Conservation (phyloP, 805 yeast species). For the Suhomyces faveliae region DNA sequence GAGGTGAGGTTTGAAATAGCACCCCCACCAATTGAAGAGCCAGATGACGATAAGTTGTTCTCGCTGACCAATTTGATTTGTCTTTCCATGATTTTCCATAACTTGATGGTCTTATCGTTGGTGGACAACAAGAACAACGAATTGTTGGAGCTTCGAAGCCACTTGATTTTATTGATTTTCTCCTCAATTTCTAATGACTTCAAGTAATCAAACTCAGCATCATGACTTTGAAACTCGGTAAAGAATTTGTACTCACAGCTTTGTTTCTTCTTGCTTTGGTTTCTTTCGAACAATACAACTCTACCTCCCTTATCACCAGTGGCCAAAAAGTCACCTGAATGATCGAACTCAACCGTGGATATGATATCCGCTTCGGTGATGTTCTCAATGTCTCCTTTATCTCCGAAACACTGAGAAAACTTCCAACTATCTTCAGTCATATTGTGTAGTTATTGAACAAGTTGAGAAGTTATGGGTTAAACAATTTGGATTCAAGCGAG, state of each 20-base stretch:
- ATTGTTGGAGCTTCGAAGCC: slow-evolving; percentile 86
- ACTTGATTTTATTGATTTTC: slow-evolving; percentile 94
- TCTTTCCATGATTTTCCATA: slow-evolving; percentile 94
- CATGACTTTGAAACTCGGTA: slow-evolving; percentile 97
- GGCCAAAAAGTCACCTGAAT: slow-evolving; percentile 90
- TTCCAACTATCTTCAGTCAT: slow-evolving; percentile 56
- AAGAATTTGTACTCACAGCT: slow-evolving; percentile 89
- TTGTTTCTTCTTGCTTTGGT: slow-evolving; percentile 59
- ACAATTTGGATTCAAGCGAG: background rate
- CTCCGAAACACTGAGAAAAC: slow-evolving; percentile 97
- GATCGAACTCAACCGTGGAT: slow-evolving; percentile 94
- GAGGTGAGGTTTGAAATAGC: background rate
- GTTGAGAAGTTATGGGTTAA: background rate
- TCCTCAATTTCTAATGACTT: slow-evolving; percentile 97
- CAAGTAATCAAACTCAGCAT: slow-evolving; percentile 96
- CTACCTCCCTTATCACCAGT: slow-evolving; percentile 99
- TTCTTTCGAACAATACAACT: slow-evolving; percentile 92
- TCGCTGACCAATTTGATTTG: slow-evolving; percentile 89
- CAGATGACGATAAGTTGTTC: slow-evolving; percentile 55
- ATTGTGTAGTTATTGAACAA: slow-evolving; percentile 5
- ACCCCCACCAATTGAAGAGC: background rate
- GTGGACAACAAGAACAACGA: slow-evolving; percentile 90
- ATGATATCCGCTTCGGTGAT: slow-evolving; percentile 97
- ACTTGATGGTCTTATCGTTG: slow-evolving; percentile 96
- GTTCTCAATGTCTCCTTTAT: slow-evolving; percentile 93